These are phyloP conservation scores for Mucor plumbeus DNA, from an alignment of 371 early-diverging fungal species.

Conservation along the genomic window DNA sequence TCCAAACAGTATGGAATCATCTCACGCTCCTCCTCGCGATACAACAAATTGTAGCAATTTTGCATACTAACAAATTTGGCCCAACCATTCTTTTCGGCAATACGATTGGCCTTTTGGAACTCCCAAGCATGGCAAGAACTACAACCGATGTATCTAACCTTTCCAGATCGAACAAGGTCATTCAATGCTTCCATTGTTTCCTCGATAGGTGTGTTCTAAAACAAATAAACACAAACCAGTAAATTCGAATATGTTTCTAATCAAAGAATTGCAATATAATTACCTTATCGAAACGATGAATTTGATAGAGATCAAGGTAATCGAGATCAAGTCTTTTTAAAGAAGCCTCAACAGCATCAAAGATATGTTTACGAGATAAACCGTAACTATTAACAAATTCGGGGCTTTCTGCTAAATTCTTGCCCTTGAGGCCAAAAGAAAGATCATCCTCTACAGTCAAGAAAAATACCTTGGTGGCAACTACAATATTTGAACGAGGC, in stretches of 20 bases:
- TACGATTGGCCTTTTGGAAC: conserved; percentile 29
- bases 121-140: conserved; percentile 37
- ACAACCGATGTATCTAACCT: conserved; percentile 50
- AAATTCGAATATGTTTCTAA: no score
- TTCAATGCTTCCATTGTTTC: conserved; percentile 60
- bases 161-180: conserved; percentile 50
- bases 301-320: conserved; percentile 67
- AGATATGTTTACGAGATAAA: conserved; percentile 54
- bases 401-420: background rate
- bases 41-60: conserved; percentile 47
- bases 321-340: conserved; percentile 52
- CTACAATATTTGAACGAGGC: conserved; percentile 46
- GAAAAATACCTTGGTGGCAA: conserved; percentile 51
- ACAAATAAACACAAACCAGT: no score
- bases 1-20: conserved; percentile 48
- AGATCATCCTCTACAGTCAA: conserved; percentile 15
- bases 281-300: conserved; percentile 45
- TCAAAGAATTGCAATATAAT: no score
- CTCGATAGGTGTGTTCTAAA: conserved; percentile 41
- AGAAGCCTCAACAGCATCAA: conserved; percentile 55
- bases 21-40: conserved; percentile 64
- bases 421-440: background rate
- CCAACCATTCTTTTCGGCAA: conserved; percentile 53
- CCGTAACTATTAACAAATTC: conserved; percentile 40
- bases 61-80: conserved; percentile 51